Evolutionary conservation across 345 rosid species (phyloP).

Genomic region (Aquilaria malaccensis): DNA sequence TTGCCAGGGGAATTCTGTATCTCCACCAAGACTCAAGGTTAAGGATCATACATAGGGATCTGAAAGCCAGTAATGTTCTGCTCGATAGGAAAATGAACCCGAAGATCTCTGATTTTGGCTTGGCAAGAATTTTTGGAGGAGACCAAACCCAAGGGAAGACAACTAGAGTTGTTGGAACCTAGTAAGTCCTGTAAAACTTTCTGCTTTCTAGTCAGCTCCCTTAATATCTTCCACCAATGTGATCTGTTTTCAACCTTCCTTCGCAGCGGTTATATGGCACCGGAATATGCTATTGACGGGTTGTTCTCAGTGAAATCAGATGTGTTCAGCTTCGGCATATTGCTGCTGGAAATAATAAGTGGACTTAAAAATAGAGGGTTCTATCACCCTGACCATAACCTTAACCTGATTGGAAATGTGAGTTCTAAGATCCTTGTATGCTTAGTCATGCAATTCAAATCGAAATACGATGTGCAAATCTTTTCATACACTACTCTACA

Average conservation of each 20-base stretch:
- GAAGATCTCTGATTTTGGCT: conserved; percentile 31
- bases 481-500: conserved; percentile 3
- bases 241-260: not conserved
- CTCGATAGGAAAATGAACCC: conserved; percentile 33
- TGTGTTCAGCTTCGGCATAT: conserved; percentile 35
- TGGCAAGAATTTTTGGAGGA: conserved; percentile 29
- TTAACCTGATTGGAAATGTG: conserved; percentile 22
- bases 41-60: too few species aligned
- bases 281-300: conserved; percentile 34
- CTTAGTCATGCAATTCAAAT: too few species aligned
- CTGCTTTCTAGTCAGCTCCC: too few species aligned
- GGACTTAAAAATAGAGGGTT: conserved; percentile 30
- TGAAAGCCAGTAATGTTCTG: conserved; percentile 24
- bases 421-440: not conserved
- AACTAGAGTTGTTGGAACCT: conserved; percentile 33
- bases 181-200: conserved; percentile 15
- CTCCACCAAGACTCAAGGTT: conserved; percentile 29
- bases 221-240: not conserved
- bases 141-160: conserved; percentile 27
- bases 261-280: conserved; percentile 36
- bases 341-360: conserved; percentile 30
- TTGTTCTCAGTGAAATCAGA: conserved; percentile 35
- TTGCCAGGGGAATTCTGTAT: conserved; percentile 36
- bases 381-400: conserved; percentile 16
- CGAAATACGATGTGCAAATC: too few species aligned